Evolutionary conservation across 164 flowering plant species (phyloP).

Genomic region (Warburgia ugandensis): DNA sequence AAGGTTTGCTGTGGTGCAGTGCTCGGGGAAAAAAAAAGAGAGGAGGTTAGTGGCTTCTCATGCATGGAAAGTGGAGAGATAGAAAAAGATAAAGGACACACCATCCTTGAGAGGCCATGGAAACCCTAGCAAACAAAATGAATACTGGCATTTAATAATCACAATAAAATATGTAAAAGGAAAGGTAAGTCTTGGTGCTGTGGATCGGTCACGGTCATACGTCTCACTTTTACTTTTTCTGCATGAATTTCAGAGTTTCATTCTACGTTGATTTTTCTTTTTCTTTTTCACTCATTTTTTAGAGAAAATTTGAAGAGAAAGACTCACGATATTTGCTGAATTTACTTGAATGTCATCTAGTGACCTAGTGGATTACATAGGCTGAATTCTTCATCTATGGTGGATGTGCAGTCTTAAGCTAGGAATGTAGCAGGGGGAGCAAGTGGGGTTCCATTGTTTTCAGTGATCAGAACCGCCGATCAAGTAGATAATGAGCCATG

Average conservation of each 20-base stretch:
- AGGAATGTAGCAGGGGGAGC: too few species aligned
- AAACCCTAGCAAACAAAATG: constrained; percentile 6
- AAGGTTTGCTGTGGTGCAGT: constrained; percentile 35
- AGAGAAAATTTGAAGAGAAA: too few species aligned
- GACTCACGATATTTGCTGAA: too few species aligned
- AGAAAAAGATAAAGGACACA: background rate
- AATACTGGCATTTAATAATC: background rate
- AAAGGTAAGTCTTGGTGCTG: constrained; percentile 3
- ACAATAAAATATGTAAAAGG: constrained; percentile 1
- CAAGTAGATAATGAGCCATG: too few species aligned
- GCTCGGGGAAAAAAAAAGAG: constrained; percentile 16
- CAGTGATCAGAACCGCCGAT: too few species aligned
- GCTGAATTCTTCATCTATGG: too few species aligned
- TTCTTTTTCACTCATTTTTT: too few species aligned
- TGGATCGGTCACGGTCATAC: background rate
- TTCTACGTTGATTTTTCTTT: background rate
- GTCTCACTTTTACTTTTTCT: background rate
- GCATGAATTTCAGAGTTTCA: background rate
- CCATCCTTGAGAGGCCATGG: background rate
- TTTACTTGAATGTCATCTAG: too few species aligned
- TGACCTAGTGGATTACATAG: too few species aligned
- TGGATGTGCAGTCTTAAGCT: too few species aligned
- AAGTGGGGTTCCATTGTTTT: too few species aligned
- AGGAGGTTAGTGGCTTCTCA: constrained; percentile 20
- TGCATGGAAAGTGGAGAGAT: constrained; percentile 25